phyloP scores from a whole-genome alignment of 2,329 filamentous ascomycete genomes.

The Venturia pyrina region DNA sequence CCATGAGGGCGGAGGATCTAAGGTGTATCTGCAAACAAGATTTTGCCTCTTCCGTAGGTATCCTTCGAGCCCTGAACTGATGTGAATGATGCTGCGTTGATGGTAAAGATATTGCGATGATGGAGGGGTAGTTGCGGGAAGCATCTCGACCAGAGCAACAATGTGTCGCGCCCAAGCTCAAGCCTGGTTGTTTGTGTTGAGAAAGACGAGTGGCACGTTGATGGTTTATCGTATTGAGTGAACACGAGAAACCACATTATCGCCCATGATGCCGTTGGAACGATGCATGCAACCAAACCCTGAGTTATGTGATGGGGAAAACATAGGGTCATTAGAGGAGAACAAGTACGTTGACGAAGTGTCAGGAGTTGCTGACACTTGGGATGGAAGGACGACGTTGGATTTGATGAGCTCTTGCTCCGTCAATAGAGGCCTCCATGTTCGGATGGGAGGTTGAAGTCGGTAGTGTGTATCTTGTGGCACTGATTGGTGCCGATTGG shows the following conservation, averaged over 20 bases:
- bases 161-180: background rate
- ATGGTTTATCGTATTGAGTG: background rate
- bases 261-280: background rate
- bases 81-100: background rate
- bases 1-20: background rate
- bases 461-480: background rate
- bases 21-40: background rate
- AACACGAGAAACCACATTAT: background rate
- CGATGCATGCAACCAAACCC: background rate
- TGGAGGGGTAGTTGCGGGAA: background rate
- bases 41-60: background rate
- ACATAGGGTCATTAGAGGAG: background rate
- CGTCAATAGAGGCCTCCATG: background rate
- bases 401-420: background rate
- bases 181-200: background rate
- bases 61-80: background rate
- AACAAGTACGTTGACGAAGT: background rate
- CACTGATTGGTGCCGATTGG: background rate
- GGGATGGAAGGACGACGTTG: slow-evolving; percentile 1
- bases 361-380: background rate
- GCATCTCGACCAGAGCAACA: background rate
- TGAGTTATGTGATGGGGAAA: background rate
- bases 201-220: background rate
- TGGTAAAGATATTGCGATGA: background rate
- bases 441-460: background rate